These are phyloP conservation scores for Brassica rapa DNA, from an alignment of 345 rosid genomes.

Conservation along the genomic window DNA sequence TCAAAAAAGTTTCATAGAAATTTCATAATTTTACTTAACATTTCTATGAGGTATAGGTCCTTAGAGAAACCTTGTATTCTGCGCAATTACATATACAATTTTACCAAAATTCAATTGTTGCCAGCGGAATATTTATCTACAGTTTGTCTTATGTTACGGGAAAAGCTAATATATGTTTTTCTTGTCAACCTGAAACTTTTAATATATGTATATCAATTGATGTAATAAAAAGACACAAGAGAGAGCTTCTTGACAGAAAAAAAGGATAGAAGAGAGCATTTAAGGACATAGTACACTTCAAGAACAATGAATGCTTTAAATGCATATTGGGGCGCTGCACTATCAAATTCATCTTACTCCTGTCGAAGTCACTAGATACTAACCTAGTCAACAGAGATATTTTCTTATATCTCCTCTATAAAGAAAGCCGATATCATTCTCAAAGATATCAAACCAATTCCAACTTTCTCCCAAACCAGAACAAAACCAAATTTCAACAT, in stretches of 20 bases:
- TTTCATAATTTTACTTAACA: neutral
- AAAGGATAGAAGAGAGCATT: neutral
- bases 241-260: neutral
- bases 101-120: neutral
- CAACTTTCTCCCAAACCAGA: neutral
- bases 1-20: too few relatives aligned
- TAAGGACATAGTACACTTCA: too few relatives aligned
- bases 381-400: neutral
- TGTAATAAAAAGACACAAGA: neutral
- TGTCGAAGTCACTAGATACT: neutral
- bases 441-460: constrained; percentile 1
- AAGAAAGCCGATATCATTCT: constrained; percentile 14
- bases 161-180: neutral
- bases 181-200: neutral
- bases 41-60: neutral
- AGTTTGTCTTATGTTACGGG: neutral
- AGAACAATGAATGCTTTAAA: neutral
- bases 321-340: neutral
- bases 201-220: neutral
- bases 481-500: constrained; percentile 12
- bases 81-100: neutral
- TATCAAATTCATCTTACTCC: neutral
- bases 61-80: neutral
- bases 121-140: neutral
- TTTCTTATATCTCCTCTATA: constrained; percentile 11